Conservation (phyloP, 352 stramenopile genomes). For the Pythium pectinolyticum region DNA sequence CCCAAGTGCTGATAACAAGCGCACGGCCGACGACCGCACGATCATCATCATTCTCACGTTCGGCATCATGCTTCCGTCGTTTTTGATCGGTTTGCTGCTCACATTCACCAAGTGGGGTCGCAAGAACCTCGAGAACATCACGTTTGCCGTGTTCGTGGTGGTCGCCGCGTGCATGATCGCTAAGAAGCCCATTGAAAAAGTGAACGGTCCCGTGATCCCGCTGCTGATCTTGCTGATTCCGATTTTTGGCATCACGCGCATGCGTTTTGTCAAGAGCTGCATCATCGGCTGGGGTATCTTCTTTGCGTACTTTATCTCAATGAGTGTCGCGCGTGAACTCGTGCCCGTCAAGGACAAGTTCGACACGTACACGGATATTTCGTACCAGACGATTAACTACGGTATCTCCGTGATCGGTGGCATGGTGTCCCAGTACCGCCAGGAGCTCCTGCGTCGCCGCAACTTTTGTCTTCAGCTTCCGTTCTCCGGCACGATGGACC, state of each 20-base stretch:
- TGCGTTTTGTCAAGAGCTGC: slow-evolving; percentile 77
- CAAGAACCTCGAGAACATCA: slow-evolving; percentile 65
- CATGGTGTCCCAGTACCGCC: slow-evolving; percentile 85
- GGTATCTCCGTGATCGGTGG: slow-evolving; percentile 73
- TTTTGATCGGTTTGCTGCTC: slow-evolving; percentile 51
- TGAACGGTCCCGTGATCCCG: slow-evolving; percentile 64
- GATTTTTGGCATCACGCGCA: slow-evolving; percentile 83
- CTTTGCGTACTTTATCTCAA: slow-evolving; percentile 63
- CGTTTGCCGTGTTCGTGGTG: slow-evolving; percentile 55
- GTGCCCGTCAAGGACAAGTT: slow-evolving; percentile 41
- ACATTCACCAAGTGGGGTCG: slow-evolving; percentile 52
- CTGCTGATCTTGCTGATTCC: slow-evolving; percentile 81
- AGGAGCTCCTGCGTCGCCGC: slow-evolving; percentile 67
- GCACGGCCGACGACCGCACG: slow-evolving; percentile 42
- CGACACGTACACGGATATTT: slow-evolving; percentile 73
- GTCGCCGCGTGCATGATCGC: slow-evolving; percentile 68
- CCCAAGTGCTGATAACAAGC: slow-evolving; percentile 27
- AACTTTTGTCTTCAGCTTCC: slow-evolving; percentile 80
- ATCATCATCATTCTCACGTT: slow-evolving; percentile 58
- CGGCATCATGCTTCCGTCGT: slow-evolving; percentile 52
- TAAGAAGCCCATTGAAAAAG: slow-evolving; percentile 77
- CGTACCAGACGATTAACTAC: slow-evolving; percentile 85
- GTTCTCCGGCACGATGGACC: slow-evolving; percentile 70
- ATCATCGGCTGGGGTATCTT: slow-evolving; percentile 73
- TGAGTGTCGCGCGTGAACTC: slow-evolving; percentile 44